A percentile compares a stretch with the other conserved stretches of the same genome.
Evolutionary conservation across 129 eudicot species (phyloP).

Genomic region (Centrapalus pauciflorus): DNA sequence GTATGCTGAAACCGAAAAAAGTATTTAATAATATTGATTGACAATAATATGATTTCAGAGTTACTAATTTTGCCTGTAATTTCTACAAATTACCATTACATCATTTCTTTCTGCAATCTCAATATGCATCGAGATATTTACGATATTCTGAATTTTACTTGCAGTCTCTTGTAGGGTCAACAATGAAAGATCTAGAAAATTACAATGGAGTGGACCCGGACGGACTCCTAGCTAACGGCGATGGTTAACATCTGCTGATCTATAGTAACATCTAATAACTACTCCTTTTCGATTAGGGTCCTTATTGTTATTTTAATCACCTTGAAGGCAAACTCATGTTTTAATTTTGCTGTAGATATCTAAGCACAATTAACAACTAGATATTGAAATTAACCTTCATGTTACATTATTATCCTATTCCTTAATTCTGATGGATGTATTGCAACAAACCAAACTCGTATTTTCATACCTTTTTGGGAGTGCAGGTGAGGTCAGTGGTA

Average conservation of each 20-base stretch:
- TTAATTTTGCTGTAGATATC: conserved; percentile 25
- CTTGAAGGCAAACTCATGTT: conserved; percentile 9
- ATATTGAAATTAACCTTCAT: not conserved
- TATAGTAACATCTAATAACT: conserved; percentile 2
- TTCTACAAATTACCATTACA: no score
- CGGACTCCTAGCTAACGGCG: conserved; percentile 19
- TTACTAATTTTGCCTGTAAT: no score
- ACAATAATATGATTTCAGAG: no score
- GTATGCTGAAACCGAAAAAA: no score
- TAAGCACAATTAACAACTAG: conserved; percentile 11
- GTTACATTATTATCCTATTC: not conserved
- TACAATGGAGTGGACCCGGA: conserved; percentile 33
- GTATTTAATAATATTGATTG: no score
- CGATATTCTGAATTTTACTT: conserved; percentile 1
- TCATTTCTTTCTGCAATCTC: no score
- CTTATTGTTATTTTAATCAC: conserved; percentile 15
- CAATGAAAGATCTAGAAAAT: conserved; percentile 39
- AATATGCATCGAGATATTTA: not conserved
- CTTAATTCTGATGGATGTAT: no score
- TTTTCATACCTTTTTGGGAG: not conserved
- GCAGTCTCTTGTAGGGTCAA: conserved; percentile 60
- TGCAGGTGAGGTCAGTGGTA: no score
- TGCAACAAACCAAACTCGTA: not conserved
- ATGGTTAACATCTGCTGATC: conserved; percentile 7
- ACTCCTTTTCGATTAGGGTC: conserved; percentile 9